Evolutionary conservation across 164 flowering plant genomes (phyloP).

Genomic region (Brasenia schreberi): DNA sequence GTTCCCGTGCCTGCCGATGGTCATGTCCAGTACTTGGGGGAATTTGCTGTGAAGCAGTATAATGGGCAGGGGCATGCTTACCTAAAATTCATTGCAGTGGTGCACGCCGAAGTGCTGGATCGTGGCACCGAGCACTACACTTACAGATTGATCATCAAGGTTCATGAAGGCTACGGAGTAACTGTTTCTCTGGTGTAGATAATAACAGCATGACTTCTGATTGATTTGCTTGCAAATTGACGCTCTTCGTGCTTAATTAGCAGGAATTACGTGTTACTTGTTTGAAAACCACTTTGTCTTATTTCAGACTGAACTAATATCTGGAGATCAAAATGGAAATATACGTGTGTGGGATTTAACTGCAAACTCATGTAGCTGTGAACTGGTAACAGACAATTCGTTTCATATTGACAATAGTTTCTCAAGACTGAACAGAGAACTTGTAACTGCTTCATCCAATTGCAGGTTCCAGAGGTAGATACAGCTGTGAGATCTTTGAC

Average conservation of each 20-base stretch:
- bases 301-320: constrained; percentile 83
- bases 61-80: too few relatives aligned
- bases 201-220: not conserved
- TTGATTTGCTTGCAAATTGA: not conserved
- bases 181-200: too few relatives aligned
- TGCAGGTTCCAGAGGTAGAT: constrained; percentile 97
- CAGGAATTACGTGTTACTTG: not conserved
- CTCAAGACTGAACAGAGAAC: too few relatives aligned
- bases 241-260: not conserved
- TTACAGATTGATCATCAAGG: too few relatives aligned
- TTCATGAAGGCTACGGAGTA: too few relatives aligned
- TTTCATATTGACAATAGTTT: not conserved
- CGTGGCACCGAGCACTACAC: too few relatives aligned
- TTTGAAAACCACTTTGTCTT: not conserved
- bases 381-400: constrained; percentile 56
- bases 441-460: not conserved
- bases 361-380: constrained; percentile 98
- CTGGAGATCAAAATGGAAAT: constrained; percentile 99
- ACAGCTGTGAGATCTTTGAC: constrained; percentile 90
- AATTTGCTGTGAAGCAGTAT: too few relatives aligned
- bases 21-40: too few relatives aligned
- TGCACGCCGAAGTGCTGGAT: too few relatives aligned
- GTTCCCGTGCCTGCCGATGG: too few relatives aligned
- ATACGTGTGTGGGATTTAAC: constrained; percentile 99
- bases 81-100: too few relatives aligned